phyloP scores from a whole-genome alignment of 1,139 yeast genomes.

The Hyphopichia fennica region DNA sequence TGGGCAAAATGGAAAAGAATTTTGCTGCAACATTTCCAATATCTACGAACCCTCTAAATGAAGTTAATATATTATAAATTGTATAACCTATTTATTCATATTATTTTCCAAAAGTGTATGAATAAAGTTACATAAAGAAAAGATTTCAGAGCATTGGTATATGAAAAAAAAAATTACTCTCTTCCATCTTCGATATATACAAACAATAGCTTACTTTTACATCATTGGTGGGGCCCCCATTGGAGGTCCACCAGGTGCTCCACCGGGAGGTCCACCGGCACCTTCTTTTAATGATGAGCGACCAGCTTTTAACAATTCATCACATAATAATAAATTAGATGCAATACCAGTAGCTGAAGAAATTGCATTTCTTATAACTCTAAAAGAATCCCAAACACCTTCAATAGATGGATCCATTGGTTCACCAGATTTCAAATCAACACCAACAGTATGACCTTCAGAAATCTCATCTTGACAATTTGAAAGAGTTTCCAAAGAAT shows the following conservation, averaged over 20 bases:
- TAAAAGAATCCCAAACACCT: constrained; percentile 95
- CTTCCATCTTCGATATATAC: no score
- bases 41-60: no score
- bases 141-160: no score
- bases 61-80: no score
- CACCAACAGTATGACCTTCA: constrained; percentile 84
- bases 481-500: constrained; percentile 85
- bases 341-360: constrained; percentile 95
- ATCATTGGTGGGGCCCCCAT: constrained; percentile 19
- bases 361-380: constrained; percentile 90
- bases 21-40: no score
- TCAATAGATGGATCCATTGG: constrained; percentile 94
- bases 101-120: no score
- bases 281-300: constrained; percentile 80
- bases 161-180: not conserved
- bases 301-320: constrained; percentile 95
- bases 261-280: constrained; percentile 15
- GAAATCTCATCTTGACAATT: constrained; percentile 87
- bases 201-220: no score
- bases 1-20: no score
- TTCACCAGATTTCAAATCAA: constrained; percentile 88
- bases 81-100: no score
- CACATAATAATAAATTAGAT: constrained; percentile 87
- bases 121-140: no score
- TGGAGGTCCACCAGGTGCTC: constrained; percentile 14